These are phyloP conservation scores for Suillus bovinus DNA, from an alignment of 768 basidiomycete genomes.

Conservation along the genomic window DNA sequence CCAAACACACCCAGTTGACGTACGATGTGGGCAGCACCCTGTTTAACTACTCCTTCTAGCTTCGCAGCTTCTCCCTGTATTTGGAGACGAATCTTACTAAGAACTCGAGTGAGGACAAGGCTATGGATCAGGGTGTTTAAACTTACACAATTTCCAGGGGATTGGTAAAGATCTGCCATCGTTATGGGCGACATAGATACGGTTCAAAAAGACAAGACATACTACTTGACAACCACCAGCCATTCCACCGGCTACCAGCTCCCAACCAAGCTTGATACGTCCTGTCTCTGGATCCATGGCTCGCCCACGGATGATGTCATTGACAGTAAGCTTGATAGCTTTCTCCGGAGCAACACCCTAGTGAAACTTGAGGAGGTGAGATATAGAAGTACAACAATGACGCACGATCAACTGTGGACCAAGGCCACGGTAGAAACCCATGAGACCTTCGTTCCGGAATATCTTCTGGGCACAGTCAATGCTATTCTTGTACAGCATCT, in stretches of 20 bases:
- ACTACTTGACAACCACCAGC: conserved; percentile 99
- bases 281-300: conserved; percentile 96
- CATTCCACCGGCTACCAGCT: conserved; percentile 85
- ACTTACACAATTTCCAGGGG: conserved; percentile 93
- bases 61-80: conserved; percentile 96
- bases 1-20: conserved; percentile 91
- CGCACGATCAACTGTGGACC: conserved; percentile 90
- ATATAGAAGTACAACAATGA: neutral
- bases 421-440: conserved; percentile 96
- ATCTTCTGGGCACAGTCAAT: conserved; percentile 93
- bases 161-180: conserved; percentile 87
- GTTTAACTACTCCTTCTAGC: conserved; percentile 73
- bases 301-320: conserved; percentile 82
- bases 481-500: conserved; percentile 96
- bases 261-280: conserved; percentile 88
- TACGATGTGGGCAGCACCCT: conserved; percentile 91
- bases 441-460: conserved; percentile 88
- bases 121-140: neutral
- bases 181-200: conserved; percentile 12
- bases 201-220: conserved; percentile 35
- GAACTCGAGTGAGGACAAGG: conserved; percentile 7
- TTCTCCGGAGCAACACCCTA: conserved; percentile 96
- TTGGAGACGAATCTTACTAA: conserved; percentile 89
- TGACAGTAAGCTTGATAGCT: conserved; percentile 97
- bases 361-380: conserved; percentile 7